phyloP scores from a whole-genome alignment of 768 basidiomycete species.

The Boletus vermiculosoides region DNA sequence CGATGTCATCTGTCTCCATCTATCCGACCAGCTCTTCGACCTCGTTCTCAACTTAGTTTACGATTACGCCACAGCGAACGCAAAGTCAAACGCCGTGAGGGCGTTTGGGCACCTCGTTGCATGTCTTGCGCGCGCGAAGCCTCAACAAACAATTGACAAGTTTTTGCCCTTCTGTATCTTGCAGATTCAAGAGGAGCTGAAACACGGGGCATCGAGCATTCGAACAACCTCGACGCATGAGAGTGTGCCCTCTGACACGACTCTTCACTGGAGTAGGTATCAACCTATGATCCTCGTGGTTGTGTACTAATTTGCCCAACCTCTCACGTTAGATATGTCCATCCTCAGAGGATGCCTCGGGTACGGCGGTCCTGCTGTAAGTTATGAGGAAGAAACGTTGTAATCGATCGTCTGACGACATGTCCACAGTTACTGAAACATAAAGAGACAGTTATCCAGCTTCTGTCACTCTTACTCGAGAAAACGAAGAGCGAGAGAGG shows the following conservation, averaged over 20 bases:
- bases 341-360: conserved; percentile 83
- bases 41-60: conserved; percentile 80
- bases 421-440: conserved; percentile 63
- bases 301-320: background rate
- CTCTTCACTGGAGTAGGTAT: conserved; percentile 85
- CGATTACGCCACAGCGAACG: conserved; percentile 86
- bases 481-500: conserved; percentile 88
- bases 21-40: conserved; percentile 66
- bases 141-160: conserved; percentile 71
- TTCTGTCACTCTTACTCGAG: conserved; percentile 67
- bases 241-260: conserved; percentile 80
- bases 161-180: conserved; percentile 75
- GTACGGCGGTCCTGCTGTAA: conserved; percentile 62
- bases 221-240: conserved; percentile 75
- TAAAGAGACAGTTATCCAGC: conserved; percentile 58
- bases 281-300: background rate
- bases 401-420: background rate
- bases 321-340: conserved; percentile 55
- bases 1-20: conserved; percentile 77
- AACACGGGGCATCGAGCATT: conserved; percentile 84
- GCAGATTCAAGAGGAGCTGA: conserved; percentile 83
- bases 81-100: conserved; percentile 86
- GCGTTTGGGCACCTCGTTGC: conserved; percentile 87
- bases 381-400: conserved; percentile 19
- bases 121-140: conserved; percentile 76